Base-by-base conservation (phyloP, 495 filamentous ascomycete genomes). In the Aspergillus sclerotiicarbonarius region DNA sequence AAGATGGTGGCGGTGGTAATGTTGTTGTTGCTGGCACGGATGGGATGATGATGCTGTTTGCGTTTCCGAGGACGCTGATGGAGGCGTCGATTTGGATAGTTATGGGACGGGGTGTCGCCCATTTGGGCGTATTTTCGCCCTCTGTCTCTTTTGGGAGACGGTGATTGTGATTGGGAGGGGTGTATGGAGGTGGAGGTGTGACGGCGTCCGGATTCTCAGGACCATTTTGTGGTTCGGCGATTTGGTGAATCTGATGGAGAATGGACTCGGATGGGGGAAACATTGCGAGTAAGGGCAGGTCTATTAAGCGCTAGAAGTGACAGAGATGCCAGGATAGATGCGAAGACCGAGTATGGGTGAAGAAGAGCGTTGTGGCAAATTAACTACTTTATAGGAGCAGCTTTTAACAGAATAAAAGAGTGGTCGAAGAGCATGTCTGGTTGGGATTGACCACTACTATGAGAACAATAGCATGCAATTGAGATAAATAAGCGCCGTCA, bases 61-160 rank as follows among this genome's bases (percentile, higher is more conserved):
- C 60, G 43, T 73, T 60, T 10, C 76, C 75, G 6, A 52, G 51
- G 10, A 78, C 57, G 32, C 51, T 60, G 60, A 77, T 76, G 8
- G 72, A 71, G 15, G 64, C 58, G 52, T 77, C 70, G 48, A 79
- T 68, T 33, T 62, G 55, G 50, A 79, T 76, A 12, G 58, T 67
- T 32, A 71, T 60, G 1, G 62, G 59, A 1, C 37, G 13, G 37
- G 12, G n/a, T 6, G 37, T 41, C 37, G 13, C 10, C 37, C 13
- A 20, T 29, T 54, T 15, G 46, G 2, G 25, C 5, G 20, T 54
- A 33, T 15, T 54, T 19, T 18, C 33, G 37, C 30, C 31, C 39
- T 44, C 16, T 39, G 4, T 29, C 29, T 43, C 39, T 7, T 50
- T 56, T 10, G 18, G 29, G 18, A 35, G 15, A 49, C 15, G 16